Conservation (phyloP, 2,329 filamentous ascomycete genomes). For the Botrytis cinerea region DNA sequence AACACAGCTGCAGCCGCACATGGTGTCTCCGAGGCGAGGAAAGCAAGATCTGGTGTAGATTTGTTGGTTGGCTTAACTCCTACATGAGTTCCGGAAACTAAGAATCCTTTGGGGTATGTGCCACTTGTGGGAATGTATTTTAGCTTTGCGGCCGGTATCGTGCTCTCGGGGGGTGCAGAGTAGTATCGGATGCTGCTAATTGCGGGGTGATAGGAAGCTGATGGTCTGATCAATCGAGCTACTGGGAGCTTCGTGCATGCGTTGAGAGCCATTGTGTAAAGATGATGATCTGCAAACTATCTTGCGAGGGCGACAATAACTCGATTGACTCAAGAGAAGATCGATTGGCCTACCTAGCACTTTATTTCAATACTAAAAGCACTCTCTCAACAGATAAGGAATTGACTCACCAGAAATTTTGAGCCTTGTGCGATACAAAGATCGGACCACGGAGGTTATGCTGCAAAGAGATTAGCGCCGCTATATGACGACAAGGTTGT, state of each 20-base stretch:
- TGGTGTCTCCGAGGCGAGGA: constrained; percentile 82
- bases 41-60: constrained; percentile 83
- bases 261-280: constrained; percentile 38
- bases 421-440: constrained; percentile 15
- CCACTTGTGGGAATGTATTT: constrained; percentile 87
- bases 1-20: constrained; percentile 91
- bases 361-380: constrained; percentile 1
- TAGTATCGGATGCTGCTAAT: constrained; percentile 49
- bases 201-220: constrained; percentile 30
- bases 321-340: constrained; percentile 3
- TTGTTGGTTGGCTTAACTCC: constrained; percentile 94
- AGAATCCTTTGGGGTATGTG: constrained; percentile 88
- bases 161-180: constrained; percentile 58
- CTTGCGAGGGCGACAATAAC: background rate
- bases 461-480: constrained; percentile 13
- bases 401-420: constrained; percentile 24
- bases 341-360: constrained; percentile 11
- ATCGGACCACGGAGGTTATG: constrained; percentile 15
- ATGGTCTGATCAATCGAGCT: constrained; percentile 34
- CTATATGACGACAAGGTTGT: background rate
- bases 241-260: constrained; percentile 31
- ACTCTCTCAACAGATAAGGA: background rate
- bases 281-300: background rate
- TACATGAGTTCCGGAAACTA: constrained; percentile 82
- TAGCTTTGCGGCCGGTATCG: constrained; percentile 76